Percentiles rank a stretch among this genome's conserved stretches.
These are phyloP conservation scores for Marsdenia floribunda DNA, from an alignment of 257 asterid species.

Conservation along the genomic window DNA sequence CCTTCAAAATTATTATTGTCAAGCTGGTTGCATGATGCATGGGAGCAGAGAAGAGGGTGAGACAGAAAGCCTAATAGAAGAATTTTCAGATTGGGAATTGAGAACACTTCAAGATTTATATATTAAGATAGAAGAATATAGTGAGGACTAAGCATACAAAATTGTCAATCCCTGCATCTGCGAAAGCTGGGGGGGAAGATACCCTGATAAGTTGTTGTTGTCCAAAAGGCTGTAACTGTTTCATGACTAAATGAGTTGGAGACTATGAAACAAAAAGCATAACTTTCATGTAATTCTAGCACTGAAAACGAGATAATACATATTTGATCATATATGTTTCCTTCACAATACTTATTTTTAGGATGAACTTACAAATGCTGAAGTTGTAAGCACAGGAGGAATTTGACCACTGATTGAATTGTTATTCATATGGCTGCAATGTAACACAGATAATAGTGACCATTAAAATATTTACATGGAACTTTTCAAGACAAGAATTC, in stretches of 20 bases:
- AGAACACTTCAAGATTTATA: neutral
- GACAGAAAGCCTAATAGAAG: neutral
- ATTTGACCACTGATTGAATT: slow-evolving; percentile 10
- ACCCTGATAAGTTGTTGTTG: slow-evolving; percentile 7
- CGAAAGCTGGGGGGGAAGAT: slow-evolving; percentile 2
- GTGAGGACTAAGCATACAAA: neutral
- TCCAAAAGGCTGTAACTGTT: slow-evolving; percentile 1
- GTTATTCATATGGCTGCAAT: slow-evolving; percentile 12
- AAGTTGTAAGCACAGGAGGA: slow-evolving; percentile 2
- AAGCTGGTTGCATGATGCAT: slow-evolving; percentile 4
- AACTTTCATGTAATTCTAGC: neutral
- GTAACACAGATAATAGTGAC: neutral
- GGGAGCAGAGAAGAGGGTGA: neutral
- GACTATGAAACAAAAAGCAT: neutral
- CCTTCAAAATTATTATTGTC: slow-evolving; percentile 8
- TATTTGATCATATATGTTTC: neutral
- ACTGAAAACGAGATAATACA: neutral
- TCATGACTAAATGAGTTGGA: neutral
- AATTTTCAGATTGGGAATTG: neutral
- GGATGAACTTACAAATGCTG: slow-evolving; percentile 4
- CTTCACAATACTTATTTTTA: neutral
- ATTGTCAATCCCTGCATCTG: slow-evolving; percentile 6
- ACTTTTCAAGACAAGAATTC: neutral
- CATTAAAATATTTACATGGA: neutral
- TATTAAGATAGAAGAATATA: neutral